phyloP scores from a whole-genome alignment of 2,329 filamentous ascomycete species.

The Chaetomium sp. region DNA sequence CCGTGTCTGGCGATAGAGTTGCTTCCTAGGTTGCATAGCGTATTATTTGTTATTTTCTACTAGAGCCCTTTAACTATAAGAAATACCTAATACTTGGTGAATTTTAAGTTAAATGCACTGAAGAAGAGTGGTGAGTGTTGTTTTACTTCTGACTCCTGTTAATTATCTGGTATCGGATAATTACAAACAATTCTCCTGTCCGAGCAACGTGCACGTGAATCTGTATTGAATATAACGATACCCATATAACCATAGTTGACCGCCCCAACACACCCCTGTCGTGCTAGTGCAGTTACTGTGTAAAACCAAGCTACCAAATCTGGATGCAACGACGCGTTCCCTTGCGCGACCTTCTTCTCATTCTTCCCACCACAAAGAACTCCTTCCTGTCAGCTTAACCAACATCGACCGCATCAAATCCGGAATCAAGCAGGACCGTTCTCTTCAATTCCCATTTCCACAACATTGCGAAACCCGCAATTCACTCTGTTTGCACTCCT shows the following conservation, averaged over 20 bases:
- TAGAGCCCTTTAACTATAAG: background rate
- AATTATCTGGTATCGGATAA: background rate
- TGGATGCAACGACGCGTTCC: slow-evolving; percentile 24
- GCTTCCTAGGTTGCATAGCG: slow-evolving; percentile 14
- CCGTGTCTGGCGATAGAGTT: slow-evolving; percentile 16
- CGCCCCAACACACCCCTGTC: background rate
- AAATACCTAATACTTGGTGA: background rate
- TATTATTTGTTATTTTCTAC: background rate
- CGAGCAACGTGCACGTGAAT: background rate
- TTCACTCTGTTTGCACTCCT: background rate
- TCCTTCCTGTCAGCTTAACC: background rate
- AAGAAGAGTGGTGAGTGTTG: background rate
- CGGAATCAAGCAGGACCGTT: background rate
- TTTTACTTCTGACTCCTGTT: background rate
- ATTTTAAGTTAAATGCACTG: background rate
- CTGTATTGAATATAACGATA: background rate
- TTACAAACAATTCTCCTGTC: background rate
- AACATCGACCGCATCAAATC: slow-evolving; percentile 6
- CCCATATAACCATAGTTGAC: background rate
- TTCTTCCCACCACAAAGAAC: background rate
- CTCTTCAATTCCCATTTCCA: background rate
- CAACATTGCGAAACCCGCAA: background rate
- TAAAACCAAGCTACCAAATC: slow-evolving; percentile 3
- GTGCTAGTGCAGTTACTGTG: too few relatives aligned
- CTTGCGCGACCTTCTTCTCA: slow-evolving; percentile 7